phyloP scores from a whole-genome alignment of 371 early-diverging fungal species.

The Mortierella sp. region DNA sequence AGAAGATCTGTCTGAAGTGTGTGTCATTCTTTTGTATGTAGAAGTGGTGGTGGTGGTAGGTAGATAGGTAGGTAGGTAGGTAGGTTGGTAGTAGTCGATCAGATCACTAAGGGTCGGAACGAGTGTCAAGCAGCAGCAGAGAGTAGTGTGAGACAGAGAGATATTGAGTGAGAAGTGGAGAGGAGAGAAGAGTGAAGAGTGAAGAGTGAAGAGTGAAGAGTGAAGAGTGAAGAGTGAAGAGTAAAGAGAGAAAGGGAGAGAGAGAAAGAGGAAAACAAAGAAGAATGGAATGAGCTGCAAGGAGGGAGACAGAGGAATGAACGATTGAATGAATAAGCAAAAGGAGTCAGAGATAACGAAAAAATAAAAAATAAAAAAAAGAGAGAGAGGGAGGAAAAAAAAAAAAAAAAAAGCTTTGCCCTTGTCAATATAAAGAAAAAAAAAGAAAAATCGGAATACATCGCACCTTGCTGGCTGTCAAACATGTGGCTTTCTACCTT shows the following conservation, averaged over 20 bases:
- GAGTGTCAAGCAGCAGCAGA: background rate
- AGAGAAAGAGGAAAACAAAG: slow-evolving; percentile 1
- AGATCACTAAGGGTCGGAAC: background rate
- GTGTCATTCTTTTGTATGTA: background rate
- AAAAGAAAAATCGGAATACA: slow-evolving; percentile 10
- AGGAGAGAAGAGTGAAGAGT: background rate
- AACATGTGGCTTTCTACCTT: slow-evolving; percentile 16
- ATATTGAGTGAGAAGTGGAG: background rate
- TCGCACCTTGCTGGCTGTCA: background rate
- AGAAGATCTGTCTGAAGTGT: slow-evolving; percentile 3
- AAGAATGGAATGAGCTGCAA: background rate
- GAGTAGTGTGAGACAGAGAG: background rate
- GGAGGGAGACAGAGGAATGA: background rate
- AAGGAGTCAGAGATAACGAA: slow-evolving; percentile 6
- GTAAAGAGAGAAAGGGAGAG: background rate
- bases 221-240: background rate
- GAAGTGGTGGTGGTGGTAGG: too few relatives aligned
- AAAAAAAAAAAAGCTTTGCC: too few relatives aligned
- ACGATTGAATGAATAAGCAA: background rate
- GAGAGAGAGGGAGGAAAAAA: background rate
- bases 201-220: background rate
- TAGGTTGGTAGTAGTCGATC: too few relatives aligned
- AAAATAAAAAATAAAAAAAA: background rate
- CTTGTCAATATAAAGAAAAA: background rate
- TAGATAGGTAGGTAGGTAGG: too few relatives aligned